Conservation (phyloP, 306 rosid species). For the Cicer arietinum region DNA sequence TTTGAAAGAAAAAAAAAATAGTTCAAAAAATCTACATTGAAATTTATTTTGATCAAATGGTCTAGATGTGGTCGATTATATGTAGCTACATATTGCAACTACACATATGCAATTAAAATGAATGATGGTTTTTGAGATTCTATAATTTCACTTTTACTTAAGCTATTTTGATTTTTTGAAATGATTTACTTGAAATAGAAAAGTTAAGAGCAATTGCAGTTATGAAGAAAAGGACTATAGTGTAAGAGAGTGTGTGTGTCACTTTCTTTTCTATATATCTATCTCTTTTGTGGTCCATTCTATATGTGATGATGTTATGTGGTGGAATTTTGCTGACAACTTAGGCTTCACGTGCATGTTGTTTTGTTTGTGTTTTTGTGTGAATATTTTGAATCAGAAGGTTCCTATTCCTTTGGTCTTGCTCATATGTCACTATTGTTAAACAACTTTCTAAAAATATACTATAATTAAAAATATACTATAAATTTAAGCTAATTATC, state of each 20-base stretch:
- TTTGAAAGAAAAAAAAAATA: no score
- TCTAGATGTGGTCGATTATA: no score
- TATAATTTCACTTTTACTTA: conserved; percentile 15
- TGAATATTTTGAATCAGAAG: conserved; percentile 39
- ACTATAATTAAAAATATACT: background rate
- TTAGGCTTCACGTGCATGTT: conserved; percentile 56
- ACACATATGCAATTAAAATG: no score
- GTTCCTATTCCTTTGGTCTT: conserved; percentile 16
- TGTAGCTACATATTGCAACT: no score
- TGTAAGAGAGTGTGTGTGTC: conserved; percentile 11
- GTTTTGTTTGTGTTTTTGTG: conserved; percentile 41
- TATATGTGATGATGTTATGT: conserved; percentile 31
- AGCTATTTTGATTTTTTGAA: conserved; percentile 50
- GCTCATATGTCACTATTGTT: conserved; percentile 12
- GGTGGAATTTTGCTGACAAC: conserved; percentile 54
- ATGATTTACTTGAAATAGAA: conserved; percentile 33
- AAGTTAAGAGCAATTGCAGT: conserved; percentile 45
- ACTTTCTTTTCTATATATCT: background rate
- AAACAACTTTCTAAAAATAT: background rate
- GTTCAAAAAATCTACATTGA: no score
- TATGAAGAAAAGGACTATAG: conserved; percentile 42
- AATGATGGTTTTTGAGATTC: conserved; percentile 44
- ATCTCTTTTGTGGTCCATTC: conserved; percentile 41
- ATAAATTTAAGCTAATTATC: no score
- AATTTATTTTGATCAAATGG: no score